A percentile compares a stretch with the other conserved stretches of the same genome.
Conservation (phyloP, 208 protist genomes). For the Sergeia podlipaevii region DNA sequence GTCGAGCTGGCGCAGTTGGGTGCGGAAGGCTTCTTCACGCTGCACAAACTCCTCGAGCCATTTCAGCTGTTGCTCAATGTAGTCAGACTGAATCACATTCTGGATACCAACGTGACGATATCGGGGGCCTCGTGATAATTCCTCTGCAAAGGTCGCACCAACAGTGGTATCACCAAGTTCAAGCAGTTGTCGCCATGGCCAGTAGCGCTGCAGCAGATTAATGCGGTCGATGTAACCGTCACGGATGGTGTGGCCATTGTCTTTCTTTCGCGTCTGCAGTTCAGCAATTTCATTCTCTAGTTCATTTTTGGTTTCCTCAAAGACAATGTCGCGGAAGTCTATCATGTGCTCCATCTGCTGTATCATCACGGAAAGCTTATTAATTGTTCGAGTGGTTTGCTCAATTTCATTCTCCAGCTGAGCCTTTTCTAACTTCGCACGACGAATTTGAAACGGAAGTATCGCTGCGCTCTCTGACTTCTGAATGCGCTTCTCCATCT, state of each 20-base stretch:
- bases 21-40: slow-evolving; percentile 55
- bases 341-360: slow-evolving; percentile 49
- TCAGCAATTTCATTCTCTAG: slow-evolving; percentile 46
- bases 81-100: slow-evolving; percentile 79
- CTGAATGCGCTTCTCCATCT: slow-evolving; percentile 41
- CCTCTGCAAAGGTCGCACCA: slow-evolving; percentile 70
- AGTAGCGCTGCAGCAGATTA: slow-evolving; percentile 79
- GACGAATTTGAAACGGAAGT: slow-evolving; percentile 55
- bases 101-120: slow-evolving; percentile 80
- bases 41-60: slow-evolving; percentile 63
- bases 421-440: slow-evolving; percentile 42
- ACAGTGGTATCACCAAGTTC: slow-evolving; percentile 77
- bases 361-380: slow-evolving; percentile 43
- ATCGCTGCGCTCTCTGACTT: slow-evolving; percentile 18
- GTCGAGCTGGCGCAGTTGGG: slow-evolving; percentile 62
- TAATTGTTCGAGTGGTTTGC: slow-evolving; percentile 41
- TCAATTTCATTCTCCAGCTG: slow-evolving; percentile 55
- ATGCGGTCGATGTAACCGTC: slow-evolving; percentile 69
- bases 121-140: slow-evolving; percentile 72
- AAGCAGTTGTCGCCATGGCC: slow-evolving; percentile 81
- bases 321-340: slow-evolving; percentile 19
- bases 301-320: slow-evolving; percentile 11
- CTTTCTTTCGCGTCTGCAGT: slow-evolving; percentile 22
- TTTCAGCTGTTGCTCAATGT: slow-evolving; percentile 66
- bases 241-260: slow-evolving; percentile 47